Evolutionary conservation across 441 rosid genomes (phyloP), one percentile per base, ranked within the genome.

Genomic region (Dalechampia spathulata): DNA sequence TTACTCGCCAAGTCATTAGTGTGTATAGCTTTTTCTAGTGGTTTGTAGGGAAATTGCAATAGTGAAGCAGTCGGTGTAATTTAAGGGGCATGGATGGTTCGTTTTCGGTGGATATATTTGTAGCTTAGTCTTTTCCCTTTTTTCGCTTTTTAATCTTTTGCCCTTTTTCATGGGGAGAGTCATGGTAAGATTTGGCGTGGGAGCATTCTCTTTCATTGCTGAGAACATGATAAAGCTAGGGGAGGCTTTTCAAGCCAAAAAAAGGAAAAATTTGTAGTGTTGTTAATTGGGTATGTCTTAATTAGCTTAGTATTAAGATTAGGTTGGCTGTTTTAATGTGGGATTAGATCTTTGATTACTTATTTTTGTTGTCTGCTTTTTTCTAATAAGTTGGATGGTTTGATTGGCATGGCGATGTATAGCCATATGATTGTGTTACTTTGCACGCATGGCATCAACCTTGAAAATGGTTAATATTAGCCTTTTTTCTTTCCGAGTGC

Each of bases 11-110:
- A 58, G 34, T 50, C 44, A 43, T 51, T 61, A 49, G 64, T 43
- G 38, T 69, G 63, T 68, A 65, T 64, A 68, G 56, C 49, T 40
- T 61, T 61, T 61, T 42, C 58, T 20, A 34, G 58, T 52, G 50
- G 54, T 30, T 22, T 57, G 49, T 44, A 58, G 58, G 50, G n/a
- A 64, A 61, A 54, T 47, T 45, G 54, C 62, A 48, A 49, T 51
- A 53, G 34, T 36, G 43, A 52, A 41, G 52, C 57, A 55, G 64
- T 51, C 55, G 52, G 37, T 63, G 70, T 65, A 54, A 56, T 48
- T 60, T n/a, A 30, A 52, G 39, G 51, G 50, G 42, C 49, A 17
- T n/a, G 46, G 30, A 54, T 46, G 45, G 63, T 52, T 11, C 58
- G 17, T 63, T 30, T 43, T 38, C 48, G 7, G 28, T 59, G 20